These are phyloP conservation scores for Senna tora DNA, from an alignment of 306 rosid genomes.

Conservation along the genomic window DNA sequence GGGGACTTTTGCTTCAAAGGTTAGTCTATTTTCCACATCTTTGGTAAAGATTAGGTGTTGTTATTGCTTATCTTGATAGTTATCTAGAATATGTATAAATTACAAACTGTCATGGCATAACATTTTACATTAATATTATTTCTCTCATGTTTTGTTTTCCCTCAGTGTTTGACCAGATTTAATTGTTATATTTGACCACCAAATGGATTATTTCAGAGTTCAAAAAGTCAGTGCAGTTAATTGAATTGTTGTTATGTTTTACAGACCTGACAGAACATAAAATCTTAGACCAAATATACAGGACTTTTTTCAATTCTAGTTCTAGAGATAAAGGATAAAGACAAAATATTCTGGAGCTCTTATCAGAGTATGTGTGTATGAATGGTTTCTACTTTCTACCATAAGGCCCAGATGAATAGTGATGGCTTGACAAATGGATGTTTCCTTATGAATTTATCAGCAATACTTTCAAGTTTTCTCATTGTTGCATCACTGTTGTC, in stretches of 20 bases:
- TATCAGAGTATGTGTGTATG: background rate
- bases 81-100: background rate
- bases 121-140: slow-evolving; percentile 21
- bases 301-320: background rate
- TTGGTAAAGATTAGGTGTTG: background rate
- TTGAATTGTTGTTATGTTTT: background rate
- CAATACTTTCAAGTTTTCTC: too few relatives aligned
- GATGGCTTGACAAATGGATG: background rate
- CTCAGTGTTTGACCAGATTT: background rate
- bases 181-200: slow-evolving; percentile 3
- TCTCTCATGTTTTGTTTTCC: background rate
- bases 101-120: background rate
- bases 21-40: slow-evolving; percentile 37
- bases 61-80: slow-evolving; percentile 6
- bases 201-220: slow-evolving; percentile 14
- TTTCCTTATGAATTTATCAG: background rate
- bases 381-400: slow-evolving; percentile 35
- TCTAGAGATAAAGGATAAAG: slow-evolving; percentile 1
- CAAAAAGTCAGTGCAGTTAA: background rate
- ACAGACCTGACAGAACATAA: background rate
- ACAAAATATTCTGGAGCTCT: slow-evolving; percentile 4
- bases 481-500: too few relatives aligned
- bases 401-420: background rate
- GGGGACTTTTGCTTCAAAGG: slow-evolving; percentile 98
- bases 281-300: background rate